Evolutionary conservation across 129 eudicot species (phyloP).

Genomic region (Flaveria trinervia): DNA sequence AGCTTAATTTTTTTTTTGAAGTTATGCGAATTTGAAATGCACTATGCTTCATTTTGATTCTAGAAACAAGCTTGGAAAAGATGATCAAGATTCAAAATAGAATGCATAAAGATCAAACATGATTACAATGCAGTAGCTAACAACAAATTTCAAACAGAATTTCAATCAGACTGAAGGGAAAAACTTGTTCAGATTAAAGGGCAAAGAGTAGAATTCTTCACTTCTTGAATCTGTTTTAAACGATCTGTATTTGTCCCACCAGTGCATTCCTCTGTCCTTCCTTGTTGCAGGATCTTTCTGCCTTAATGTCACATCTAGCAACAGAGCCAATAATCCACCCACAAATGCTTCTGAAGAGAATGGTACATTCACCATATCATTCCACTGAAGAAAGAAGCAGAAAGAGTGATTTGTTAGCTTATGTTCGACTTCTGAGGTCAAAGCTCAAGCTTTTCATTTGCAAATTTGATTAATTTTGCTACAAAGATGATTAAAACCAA

Average conservation of each 20-base stretch:
- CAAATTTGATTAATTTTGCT: not conserved
- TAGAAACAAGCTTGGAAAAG: conserved; percentile 22
- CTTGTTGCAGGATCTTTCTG: conserved; percentile 67
- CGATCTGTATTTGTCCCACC: conserved; percentile 90
- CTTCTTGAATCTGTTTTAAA: conserved; percentile 91
- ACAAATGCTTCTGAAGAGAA: conserved; percentile 89
- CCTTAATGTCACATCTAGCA: conserved; percentile 68
- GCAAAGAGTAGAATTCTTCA: conserved; percentile 87
- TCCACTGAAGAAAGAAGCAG: conserved; percentile 52
- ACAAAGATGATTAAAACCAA: not conserved
- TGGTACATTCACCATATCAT: conserved; percentile 86
- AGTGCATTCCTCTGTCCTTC: conserved; percentile 91
- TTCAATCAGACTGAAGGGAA: conserved; percentile 74
- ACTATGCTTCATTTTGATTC: conserved; percentile 24
- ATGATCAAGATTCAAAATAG: conserved; percentile 32
- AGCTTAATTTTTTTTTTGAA: not conserved
- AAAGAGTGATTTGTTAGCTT: not conserved
- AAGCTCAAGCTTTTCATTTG: conserved; percentile 4
- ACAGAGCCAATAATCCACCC: conserved; percentile 70
- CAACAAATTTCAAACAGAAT: conserved; percentile 5
- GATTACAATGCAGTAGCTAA: conserved; percentile 13
- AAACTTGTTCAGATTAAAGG: conserved; percentile 93
- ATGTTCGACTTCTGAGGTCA: conserved; percentile 13
- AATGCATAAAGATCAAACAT: conserved; percentile 20
- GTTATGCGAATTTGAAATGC: not conserved